These are phyloP conservation scores for Zymoseptoria tritici DNA, from an alignment of 2,329 filamentous ascomycete genomes.

Conservation along the genomic window DNA sequence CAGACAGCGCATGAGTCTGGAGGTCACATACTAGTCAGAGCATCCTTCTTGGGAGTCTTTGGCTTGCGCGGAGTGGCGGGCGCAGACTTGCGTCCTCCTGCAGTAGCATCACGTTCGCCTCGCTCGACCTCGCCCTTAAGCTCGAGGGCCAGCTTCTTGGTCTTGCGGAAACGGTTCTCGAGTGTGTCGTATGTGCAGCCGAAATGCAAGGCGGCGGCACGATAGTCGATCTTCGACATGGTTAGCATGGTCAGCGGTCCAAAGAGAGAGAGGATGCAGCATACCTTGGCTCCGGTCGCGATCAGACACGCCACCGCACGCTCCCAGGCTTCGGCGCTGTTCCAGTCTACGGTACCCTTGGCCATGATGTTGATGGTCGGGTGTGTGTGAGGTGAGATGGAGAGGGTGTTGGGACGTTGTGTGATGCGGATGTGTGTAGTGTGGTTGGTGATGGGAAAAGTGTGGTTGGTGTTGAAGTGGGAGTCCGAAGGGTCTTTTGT, in stretches of 20 bases:
- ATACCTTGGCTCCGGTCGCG: conserved; percentile 31
- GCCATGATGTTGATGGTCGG: conserved; percentile 6
- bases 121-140: conserved; percentile 22
- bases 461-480: not conserved
- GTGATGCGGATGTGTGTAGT: too few relatives aligned
- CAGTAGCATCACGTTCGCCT: conserved; percentile 16
- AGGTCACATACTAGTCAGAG: conserved; percentile 10
- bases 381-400: not conserved
- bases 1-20: not conserved
- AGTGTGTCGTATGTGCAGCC: conserved; percentile 44
- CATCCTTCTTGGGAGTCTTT: conserved; percentile 20
- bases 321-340: conserved; percentile 30
- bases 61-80: conserved; percentile 18
- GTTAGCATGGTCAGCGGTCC: not conserved
- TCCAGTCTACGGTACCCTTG: conserved; percentile 30
- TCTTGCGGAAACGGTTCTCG: conserved; percentile 40
- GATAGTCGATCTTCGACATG: not conserved
- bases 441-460: not conserved
- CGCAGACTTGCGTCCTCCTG: conserved; percentile 7
- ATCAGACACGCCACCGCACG: conserved; percentile 36
- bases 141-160: conserved; percentile 35
- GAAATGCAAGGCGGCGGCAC: conserved; percentile 38
- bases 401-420: not conserved
- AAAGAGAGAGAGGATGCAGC: not conserved
- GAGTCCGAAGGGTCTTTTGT: not conserved